These are phyloP conservation scores for Diaporthe sp. DNA, from an alignment of 2,329 filamentous ascomycete genomes.

Conservation along the genomic window DNA sequence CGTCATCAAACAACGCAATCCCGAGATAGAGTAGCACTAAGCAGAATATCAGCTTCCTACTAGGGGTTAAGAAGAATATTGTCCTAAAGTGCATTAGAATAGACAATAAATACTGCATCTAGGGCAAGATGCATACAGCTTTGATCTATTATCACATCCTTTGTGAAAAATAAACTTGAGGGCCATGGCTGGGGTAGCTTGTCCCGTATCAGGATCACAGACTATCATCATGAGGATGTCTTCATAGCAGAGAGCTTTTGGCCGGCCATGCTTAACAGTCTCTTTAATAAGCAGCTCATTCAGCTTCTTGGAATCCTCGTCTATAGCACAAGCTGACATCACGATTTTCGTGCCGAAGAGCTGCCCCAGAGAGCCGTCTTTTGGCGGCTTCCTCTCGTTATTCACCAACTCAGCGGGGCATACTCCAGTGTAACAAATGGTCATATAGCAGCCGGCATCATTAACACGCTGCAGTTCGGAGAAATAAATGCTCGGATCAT, in stretches of 20 bases:
- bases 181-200: slow-evolving; percentile 40
- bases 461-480: slow-evolving; percentile 39
- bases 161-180: slow-evolving; percentile 47
- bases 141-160: slow-evolving; percentile 43
- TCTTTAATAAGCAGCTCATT: not conserved
- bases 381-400: slow-evolving; percentile 39
- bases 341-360: slow-evolving; percentile 36
- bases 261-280: slow-evolving; percentile 35
- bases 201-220: slow-evolving; percentile 37
- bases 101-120: not conserved
- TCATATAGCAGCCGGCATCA: slow-evolving; percentile 41
- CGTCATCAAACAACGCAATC: slow-evolving; percentile 40
- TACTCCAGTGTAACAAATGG: slow-evolving; percentile 41
- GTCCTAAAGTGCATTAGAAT: slow-evolving; percentile 35
- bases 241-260: slow-evolving; percentile 45
- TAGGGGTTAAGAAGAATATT: slow-evolving; percentile 44
- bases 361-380: slow-evolving; percentile 40
- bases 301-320: not conserved
- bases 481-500: slow-evolving; percentile 41
- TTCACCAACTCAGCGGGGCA: slow-evolving; percentile 43
- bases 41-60: slow-evolving; percentile 42
- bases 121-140: slow-evolving; percentile 40
- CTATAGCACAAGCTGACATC: not conserved
- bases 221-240: slow-evolving; percentile 44
- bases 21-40: slow-evolving; percentile 39